Base-by-base conservation (phyloP, 495 filamentous ascomycete genomes). In the Aeminium ludgeri region DNA sequence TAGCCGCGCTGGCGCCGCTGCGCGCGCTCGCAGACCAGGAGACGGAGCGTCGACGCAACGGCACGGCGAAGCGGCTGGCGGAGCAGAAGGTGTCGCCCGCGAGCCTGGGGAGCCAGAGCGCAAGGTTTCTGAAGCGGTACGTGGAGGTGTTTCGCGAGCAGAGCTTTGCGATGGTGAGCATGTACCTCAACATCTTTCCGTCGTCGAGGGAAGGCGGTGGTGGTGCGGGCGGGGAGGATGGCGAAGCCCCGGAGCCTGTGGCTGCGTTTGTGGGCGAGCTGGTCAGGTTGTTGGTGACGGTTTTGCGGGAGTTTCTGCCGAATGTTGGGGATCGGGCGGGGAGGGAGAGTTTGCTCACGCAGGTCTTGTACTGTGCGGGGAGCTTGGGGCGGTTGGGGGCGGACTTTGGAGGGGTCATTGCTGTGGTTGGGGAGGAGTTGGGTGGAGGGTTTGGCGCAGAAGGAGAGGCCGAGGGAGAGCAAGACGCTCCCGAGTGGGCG, bases 131-230 rank as follows among this genome's bases (percentile, higher is more conserved):
- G 29, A 99, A 99, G 57, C 67, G 83, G 38, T 99, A 92, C 62
- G 78, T 99, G 51, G 91, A 99, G 58, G 92, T 96, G 20, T 96
- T 95, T 61, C 80, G 91, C 38, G 91, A 99, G 60, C 91, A 99
- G 59, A 89, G 82, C 52, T 99, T 99, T 54, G 80, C 80, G 10
- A 91, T 95, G 44, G 72, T 96, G 16, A 86, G 80, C 15, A 80
- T 95, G 70, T 94, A 89, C 56, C 80, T 75, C 46, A 82, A 73
- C 50, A 89, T 96, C 34, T 96, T 95, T 54, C 74, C 79, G 2
- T 64, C 70, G 4, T 39, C 44, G 0, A 44, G 58, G 4, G 55
- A 50, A 8, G 18, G 31, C 13, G 30, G 25, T n/a, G 15, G 11
- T 2, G 27, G 30, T 12, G 28, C 34, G 7, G 40, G 20, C 3